Evolutionary conservation across 257 asterid genomes (phyloP).

Genomic region (Nicotiana otophora): DNA sequence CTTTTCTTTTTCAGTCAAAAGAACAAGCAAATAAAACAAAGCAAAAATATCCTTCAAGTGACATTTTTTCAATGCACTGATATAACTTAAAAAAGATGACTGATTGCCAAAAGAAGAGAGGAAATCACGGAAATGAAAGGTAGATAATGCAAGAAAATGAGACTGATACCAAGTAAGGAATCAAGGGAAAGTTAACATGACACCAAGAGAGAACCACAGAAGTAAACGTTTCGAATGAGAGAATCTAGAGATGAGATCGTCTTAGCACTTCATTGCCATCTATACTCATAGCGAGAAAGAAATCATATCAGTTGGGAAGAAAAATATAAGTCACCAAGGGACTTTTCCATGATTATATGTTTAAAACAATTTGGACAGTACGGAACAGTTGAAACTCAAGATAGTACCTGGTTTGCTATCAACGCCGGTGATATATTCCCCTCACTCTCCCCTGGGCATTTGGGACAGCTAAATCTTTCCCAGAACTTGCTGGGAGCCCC

Average conservation of each 20-base stretch:
- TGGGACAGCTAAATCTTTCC: conserved; percentile 72
- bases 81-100: neutral
- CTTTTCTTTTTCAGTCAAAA: neutral
- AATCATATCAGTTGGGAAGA: neutral
- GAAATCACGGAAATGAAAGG: neutral
- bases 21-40: neutral
- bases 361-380: neutral
- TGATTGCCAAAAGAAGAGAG: neutral
- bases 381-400: neutral
- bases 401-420: conserved; percentile 79
- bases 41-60: neutral
- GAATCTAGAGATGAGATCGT: neutral
- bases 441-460: conserved; percentile 69
- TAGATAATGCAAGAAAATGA: neutral
- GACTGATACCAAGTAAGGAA: neutral
- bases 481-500: conserved; percentile 44
- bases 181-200: neutral
- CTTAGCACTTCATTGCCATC: neutral
- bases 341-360: neutral
- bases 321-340: neutral
- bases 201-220: neutral
- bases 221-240: neutral
- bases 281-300: neutral
- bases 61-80: neutral
- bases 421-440: conserved; percentile 61